These are phyloP conservation scores for Blastomyces gilchristii DNA, from an alignment of 2,329 filamentous ascomycete species.

Conservation along the genomic window DNA sequence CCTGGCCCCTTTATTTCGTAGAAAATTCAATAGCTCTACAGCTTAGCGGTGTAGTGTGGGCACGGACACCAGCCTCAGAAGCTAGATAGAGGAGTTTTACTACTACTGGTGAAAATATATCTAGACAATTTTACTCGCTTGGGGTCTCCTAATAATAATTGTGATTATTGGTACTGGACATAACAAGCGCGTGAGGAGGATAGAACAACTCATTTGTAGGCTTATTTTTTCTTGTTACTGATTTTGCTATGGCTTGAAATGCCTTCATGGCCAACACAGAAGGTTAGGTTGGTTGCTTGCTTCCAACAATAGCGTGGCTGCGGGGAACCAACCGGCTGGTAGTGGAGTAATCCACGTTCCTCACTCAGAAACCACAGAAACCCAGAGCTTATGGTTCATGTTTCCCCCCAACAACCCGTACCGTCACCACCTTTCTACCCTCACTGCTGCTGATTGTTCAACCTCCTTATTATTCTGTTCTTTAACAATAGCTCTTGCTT, in stretches of 20 bases:
- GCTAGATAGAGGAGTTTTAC: background rate
- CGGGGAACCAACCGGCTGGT: background rate
- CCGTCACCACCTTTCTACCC: background rate
- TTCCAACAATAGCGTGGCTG: background rate
- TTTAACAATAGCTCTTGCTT: conserved; percentile 5
- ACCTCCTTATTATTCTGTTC: conserved; percentile 11
- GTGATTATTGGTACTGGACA: background rate
- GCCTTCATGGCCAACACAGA: background rate
- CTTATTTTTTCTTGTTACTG: background rate
- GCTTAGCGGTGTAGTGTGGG: background rate
- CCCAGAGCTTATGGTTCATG: background rate
- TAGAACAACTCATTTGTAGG: background rate
- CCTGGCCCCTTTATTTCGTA: background rate
- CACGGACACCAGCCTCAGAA: background rate
- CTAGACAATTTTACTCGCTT: background rate
- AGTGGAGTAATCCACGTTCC: background rate
- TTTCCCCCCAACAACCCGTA: background rate
- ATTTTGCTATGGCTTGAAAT: background rate
- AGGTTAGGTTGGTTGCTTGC: background rate
- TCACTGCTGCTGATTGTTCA: background rate
- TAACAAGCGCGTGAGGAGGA: background rate
- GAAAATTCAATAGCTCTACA: background rate
- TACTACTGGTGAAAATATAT: too few relatives aligned
- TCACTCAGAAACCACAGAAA: background rate
- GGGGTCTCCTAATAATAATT: background rate